phyloP scores from a whole-genome alignment of 768 basidiomycete species.

The Amanita rimosa region DNA sequence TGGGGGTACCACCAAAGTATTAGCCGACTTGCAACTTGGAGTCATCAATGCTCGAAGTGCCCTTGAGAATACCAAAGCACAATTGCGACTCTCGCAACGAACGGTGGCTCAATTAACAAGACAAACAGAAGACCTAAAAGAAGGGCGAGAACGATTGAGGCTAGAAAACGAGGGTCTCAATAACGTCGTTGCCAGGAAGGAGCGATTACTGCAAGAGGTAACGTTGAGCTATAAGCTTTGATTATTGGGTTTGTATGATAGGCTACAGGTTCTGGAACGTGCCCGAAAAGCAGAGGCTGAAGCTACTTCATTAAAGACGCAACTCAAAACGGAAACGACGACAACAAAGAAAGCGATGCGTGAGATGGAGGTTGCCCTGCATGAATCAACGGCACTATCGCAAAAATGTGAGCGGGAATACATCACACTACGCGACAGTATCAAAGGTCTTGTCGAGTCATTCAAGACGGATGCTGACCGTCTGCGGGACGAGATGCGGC shows the following conservation, averaged over 20 bases:
- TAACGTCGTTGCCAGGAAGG: constrained; percentile 81
- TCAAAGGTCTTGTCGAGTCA: constrained; percentile 59
- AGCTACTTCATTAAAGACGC: constrained; percentile 51
- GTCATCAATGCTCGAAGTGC: constrained; percentile 71
- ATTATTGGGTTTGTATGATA: neutral
- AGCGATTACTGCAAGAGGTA: constrained; percentile 79
- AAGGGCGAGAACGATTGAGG: constrained; percentile 70
- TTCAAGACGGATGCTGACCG: constrained; percentile 68
- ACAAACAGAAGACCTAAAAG: constrained; percentile 83
- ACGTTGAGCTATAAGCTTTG: constrained; percentile 5
- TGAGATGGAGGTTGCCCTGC: constrained; percentile 67
- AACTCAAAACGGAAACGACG: constrained; percentile 64
- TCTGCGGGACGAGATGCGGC: constrained; percentile 63
- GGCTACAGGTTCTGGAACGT: constrained; percentile 58
- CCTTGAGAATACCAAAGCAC: constrained; percentile 78
- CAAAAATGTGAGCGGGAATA: constrained; percentile 82
- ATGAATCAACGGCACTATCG: constrained; percentile 66
- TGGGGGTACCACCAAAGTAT: constrained; percentile 77
- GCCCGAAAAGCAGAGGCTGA: constrained; percentile 82
- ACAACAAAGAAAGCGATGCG: constrained; percentile 65
- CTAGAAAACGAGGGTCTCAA: constrained; percentile 84
- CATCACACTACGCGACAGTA: constrained; percentile 61
- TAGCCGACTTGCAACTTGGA: constrained; percentile 80
- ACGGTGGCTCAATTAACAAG: constrained; percentile 77
- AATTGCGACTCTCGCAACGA: constrained; percentile 71